Base-by-base conservation (phyloP, 805 yeast species). In the Lachancea meyersii region DNA sequence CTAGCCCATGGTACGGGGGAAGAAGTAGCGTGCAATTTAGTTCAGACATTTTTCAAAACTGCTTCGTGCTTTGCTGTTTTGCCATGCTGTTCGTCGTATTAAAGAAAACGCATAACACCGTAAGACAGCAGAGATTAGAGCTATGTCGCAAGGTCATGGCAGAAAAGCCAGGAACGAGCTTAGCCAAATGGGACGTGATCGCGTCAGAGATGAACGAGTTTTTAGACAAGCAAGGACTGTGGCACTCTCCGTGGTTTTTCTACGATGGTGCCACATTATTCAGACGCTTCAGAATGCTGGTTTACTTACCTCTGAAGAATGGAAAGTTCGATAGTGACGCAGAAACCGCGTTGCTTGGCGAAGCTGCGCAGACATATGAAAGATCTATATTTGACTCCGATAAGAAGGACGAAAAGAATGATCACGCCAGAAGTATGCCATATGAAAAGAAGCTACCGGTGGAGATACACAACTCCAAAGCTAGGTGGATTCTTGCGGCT, bases 31-130 rank as follows among this genome's bases (percentile, higher is more conserved):
- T 23, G 26, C 26, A 23, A 23, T 8, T 7, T 23, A 7, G 26
- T 8, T 23, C 7, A 23, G 10, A 7, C 11, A 23, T 23, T 23
- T 8, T 11, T 23, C 26, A 23, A 23, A 8, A 8, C 26, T 11
- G 11, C 11, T 7, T 23, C 10, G 26, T 23, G 11, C n/a, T 23
- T 11, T 7, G 26, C 11, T 23, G 26, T 7, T 7, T 11, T 23
- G 11, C 11, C 26, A 23, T 23, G 26, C 11, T 8, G 7, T 11
- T 11, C 26, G 11, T 23, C 10, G 26, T 23, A 8, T 23, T 23
- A 7, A 8, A 8, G 11, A 23, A 23, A 11, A n/a, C 7, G 14
- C 7, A 28, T n/a, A 9, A 14, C 51, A 78, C 16, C 27, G 16
- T 21, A 14, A 31, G 16, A 14, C 11, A 16, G 13, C 34, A 31